Evolutionary conservation across 1,284 basidiomycete species (phyloP), one percentile per base, ranked within the genome.

Genomic region (Hortiboletus rubellus): DNA sequence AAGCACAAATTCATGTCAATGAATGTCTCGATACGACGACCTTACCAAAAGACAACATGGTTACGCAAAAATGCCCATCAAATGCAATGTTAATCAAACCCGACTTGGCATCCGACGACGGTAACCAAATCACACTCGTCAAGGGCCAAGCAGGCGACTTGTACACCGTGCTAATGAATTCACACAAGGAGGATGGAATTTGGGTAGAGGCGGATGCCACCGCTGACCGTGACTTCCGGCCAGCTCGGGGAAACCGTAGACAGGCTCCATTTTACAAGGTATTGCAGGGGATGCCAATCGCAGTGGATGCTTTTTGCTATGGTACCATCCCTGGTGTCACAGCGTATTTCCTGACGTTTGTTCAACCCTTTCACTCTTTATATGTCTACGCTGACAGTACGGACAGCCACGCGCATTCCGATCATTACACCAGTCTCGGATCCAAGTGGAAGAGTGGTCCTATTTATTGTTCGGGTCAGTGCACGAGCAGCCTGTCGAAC

Each of bases 261-360:
- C 87, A 86, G 55, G 93, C 94, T 2, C 95, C 95, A 0, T 97
- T 97, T 70, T 97, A 96, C 76, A 98, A 97, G 76, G 84, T 95
- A n/a, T 75, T 99, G 61, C 91, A 94, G 62, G 96, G 97, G 3
- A 98, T 98, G 95, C 94, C 96, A 1, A 92, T 98, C 46, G 91
- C 94, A 7, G 95, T 98, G 1, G 96, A 98, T 67, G 95, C 94
- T 1, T 98, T 98, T 72, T 84, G 90, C 47, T 98, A 96, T 71
- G 95, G 95, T 3, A 78, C 80, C n/a, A 94, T 98, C 54, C 92
- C 94, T 8, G 86, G 84, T 11, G 86, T 97, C 12, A 90, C 82
- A 4, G 93, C 93, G 0, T 96, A 97, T 72, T 94, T 96, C 64
- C 75, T 97, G 60, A 94, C 89, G 92, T 91, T 62, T 54, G 54